Base-by-base conservation (phyloP, 2,329 filamentous ascomycete genomes). In the Penicillium decumbens region DNA sequence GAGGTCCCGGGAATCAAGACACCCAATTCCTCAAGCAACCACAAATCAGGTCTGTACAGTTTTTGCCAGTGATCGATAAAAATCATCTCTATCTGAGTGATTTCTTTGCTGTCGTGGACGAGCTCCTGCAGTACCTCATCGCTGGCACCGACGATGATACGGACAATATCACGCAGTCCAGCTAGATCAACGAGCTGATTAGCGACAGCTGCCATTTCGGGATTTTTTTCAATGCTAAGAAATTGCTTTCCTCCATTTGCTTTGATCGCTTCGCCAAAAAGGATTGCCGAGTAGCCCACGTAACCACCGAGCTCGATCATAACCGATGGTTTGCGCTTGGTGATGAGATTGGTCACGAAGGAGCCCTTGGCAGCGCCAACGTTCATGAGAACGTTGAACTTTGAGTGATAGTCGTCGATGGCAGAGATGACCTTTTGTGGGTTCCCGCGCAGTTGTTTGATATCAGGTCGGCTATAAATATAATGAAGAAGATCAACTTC, bases 261-360 rank as follows among this genome's bases (percentile, higher is more conserved):
- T 47, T 78, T 77, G 9, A 88, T 69, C 1, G 83, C 82, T 28
- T 80, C 74, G 33, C 80, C 85, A 60, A 90, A 90, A 1, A 88
- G 76, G 50, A 91, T 80, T 49, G 83, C 83, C 0, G 87, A 90
- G 73, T 91, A 91, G 38, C 87, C 88, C n/a, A 89, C 77, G 65
- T 91, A 91, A 25, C 85, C 85, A 33, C 88, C 87, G 0, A 91
- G 76, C 65, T 92, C 87, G 33, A 90, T 77, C 81, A 89, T 87
- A 2, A 75, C 74, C 37, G 78, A 66, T 1, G 85, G 86, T 63
- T 83, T 85, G 32, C 77, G 72, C 52, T 84, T 72, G 15, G 72
- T 73, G 50, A 91, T 89, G 32, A 89, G 65, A 38, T 84, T 76
- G 13, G 77, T 77, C 0, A 91, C 80, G 43, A 87, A 85, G 53